Evolutionary conservation across 2,329 filamentous ascomycete species (phyloP), one percentile per base, ranked within the genome.

Genomic region (Penicillium verrucosum): DNA sequence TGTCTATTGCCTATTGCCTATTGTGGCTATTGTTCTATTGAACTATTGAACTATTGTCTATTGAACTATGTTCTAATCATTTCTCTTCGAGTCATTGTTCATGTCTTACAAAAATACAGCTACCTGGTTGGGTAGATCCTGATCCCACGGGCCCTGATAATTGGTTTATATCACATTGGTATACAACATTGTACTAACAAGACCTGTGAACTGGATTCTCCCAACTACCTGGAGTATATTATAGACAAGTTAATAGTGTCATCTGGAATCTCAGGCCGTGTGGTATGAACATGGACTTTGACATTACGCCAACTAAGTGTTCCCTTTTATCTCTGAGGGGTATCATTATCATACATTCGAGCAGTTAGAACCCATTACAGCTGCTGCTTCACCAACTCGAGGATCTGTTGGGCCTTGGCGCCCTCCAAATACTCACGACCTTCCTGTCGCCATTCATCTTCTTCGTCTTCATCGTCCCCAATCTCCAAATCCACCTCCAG

Each of bases 401-500:
- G 63, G 56, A 78, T 73, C 27, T 72, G 71, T 56, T 60, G 68
- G 36, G 74, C 70, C 59, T 73, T 77, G 43, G 63, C 65, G 5
- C 76, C 75, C 48, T 77, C 75, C 18, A 78, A 58, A 62, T 78
- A 78, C 53, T 76, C 74, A 27, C 70, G 68, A 25, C 75, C 73
- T 58, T 77, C 73, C 14, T 68, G 63, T 27, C 59, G 61, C 38
- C 60, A 50, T 4, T 70, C 66, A 43, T 69, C 66, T 23, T 72
- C 66, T 14, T 73, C 70, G 23, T 72, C 69, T 1, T 75, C 75
- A 42, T 75, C 71, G 45, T 74, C 74, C 2, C 72, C 72, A 29
- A 73, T 61, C 56, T 77, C 75, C 54, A 78, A 58, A 52, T 78
- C 77, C 43, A 93, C 79, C 67, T 95, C 89, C 2, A 96, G 79